Conservation (phyloP, 1,284 basidiomycete species). For the Boletus austroedulis region DNA sequence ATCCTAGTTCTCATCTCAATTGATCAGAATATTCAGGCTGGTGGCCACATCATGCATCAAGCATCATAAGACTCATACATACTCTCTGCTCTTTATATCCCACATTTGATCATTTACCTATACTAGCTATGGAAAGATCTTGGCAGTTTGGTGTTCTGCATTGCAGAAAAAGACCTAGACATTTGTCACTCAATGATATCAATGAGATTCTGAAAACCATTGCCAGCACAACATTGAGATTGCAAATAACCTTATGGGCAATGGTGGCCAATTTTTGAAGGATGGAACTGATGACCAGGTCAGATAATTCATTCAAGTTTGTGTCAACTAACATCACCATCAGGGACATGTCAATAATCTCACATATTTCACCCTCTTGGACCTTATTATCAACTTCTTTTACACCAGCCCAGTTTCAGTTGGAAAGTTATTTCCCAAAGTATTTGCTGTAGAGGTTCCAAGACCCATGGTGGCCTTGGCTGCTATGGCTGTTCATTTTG, state of each 20-base stretch:
- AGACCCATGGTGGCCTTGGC: background rate
- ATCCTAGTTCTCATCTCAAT: background rate
- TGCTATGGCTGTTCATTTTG: background rate
- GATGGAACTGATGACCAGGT: conserved; percentile 1
- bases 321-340: background rate
- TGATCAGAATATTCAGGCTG: background rate
- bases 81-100: background rate
- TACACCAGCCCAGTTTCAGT: background rate
- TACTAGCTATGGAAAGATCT: conserved; percentile 2
- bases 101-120: background rate
- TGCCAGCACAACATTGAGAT: background rate
- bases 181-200: background rate
- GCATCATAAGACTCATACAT: background rate
- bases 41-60: background rate
- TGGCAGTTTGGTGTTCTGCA: conserved; percentile 1
- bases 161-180: conserved; percentile 8
- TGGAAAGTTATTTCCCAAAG: background rate
- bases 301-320: background rate
- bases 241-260: background rate
- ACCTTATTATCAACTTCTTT: background rate
- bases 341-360: conserved; percentile 16
- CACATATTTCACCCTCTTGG: background rate
- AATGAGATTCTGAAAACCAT: background rate
- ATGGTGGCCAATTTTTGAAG: conserved; percentile 1
- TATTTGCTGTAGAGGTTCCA: background rate